Conservation (phyloP, 768 basidiomycete species). For the Mycena polygramma region DNA sequence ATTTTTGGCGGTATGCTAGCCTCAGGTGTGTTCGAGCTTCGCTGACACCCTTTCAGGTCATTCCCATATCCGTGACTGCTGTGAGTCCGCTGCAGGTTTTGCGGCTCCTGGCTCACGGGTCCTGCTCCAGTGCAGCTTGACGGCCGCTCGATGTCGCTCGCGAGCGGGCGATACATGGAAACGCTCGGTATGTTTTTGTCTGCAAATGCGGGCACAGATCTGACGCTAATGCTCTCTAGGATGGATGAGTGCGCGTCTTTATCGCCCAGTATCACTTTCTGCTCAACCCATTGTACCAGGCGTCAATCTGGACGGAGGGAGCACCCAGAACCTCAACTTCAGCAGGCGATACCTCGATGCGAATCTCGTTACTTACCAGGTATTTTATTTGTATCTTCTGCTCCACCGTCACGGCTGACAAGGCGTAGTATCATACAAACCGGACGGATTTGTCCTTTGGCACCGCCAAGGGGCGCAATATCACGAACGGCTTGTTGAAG, state of each 20-base stretch:
- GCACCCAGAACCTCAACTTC: slow-evolving; percentile 67
- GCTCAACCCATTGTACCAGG: slow-evolving; percentile 13
- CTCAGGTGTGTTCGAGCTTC: neutral
- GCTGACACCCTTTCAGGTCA: slow-evolving; percentile 59
- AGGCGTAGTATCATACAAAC: slow-evolving; percentile 73
- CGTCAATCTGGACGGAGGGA: slow-evolving; percentile 34
- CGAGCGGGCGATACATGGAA: slow-evolving; percentile 95
- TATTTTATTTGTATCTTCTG: slow-evolving; percentile 39
- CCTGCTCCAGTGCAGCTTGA: slow-evolving; percentile 50
- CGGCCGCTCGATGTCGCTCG: slow-evolving; percentile 79
- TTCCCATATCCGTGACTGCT: slow-evolving; percentile 84
- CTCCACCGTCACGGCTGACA: neutral
- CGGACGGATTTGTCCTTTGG: slow-evolving; percentile 38
- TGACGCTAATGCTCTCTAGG: slow-evolving; percentile 45
- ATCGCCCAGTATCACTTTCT: neutral
- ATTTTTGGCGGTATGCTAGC: slow-evolving; percentile 69
- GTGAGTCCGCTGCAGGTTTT: slow-evolving; percentile 49
- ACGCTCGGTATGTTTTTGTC: slow-evolving; percentile 73
- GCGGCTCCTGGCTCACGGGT: too few species aligned
- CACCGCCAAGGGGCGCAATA: slow-evolving; percentile 27
- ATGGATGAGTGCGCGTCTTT: slow-evolving; percentile 71
- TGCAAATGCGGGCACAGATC: neutral
- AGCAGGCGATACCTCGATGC: slow-evolving; percentile 83
- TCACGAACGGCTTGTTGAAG: slow-evolving; percentile 56
- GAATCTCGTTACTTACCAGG: slow-evolving; percentile 82